Evolutionary conservation across 2,329 filamentous ascomycete species (phyloP).

Genomic region (Colletotrichum horii): DNA sequence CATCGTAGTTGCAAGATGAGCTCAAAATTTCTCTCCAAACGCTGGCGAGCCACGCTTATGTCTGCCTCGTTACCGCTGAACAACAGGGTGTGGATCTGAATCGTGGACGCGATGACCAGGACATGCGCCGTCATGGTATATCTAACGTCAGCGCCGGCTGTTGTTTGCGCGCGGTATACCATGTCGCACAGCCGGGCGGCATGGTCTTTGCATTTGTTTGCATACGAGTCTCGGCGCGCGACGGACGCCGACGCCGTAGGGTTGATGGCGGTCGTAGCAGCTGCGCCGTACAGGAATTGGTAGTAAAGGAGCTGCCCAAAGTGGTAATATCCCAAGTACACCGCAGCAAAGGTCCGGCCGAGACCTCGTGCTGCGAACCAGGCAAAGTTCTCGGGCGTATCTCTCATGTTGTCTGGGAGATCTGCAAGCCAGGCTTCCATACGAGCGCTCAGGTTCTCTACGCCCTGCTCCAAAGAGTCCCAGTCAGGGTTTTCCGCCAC

Average conservation of each 20-base stretch:
- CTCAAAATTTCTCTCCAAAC: constrained; percentile 49
- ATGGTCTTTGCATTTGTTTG: constrained; percentile 42
- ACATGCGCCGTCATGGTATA: constrained; percentile 52
- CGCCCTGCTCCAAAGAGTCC: constrained; percentile 32
- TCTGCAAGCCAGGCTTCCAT: constrained; percentile 39
- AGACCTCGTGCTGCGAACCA: constrained; percentile 39
- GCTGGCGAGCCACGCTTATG: constrained; percentile 35
- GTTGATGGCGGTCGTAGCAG: constrained; percentile 21
- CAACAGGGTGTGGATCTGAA: constrained; percentile 50
- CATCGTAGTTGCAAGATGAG: constrained; percentile 42
- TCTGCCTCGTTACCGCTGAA: constrained; percentile 40
- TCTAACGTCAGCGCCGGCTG: constrained; percentile 40
- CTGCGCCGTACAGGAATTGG: constrained; percentile 41
- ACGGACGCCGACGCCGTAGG: constrained; percentile 10
- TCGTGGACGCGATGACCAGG: constrained; percentile 49
- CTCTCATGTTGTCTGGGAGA: constrained; percentile 38
- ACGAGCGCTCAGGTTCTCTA: constrained; percentile 32
- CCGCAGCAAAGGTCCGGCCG: constrained; percentile 46
- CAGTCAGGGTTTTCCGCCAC: constrained; percentile 28
- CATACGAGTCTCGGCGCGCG: constrained; percentile 35
- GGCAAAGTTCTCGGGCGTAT: constrained; percentile 43
- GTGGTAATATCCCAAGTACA: constrained; percentile 53
- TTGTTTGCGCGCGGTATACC: constrained; percentile 41
- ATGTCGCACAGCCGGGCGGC: constrained; percentile 43
- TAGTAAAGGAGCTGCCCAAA: constrained; percentile 52